phyloP scores from a whole-genome alignment of 2,329 filamentous ascomycete species.

The Penicillium vulpinum region DNA sequence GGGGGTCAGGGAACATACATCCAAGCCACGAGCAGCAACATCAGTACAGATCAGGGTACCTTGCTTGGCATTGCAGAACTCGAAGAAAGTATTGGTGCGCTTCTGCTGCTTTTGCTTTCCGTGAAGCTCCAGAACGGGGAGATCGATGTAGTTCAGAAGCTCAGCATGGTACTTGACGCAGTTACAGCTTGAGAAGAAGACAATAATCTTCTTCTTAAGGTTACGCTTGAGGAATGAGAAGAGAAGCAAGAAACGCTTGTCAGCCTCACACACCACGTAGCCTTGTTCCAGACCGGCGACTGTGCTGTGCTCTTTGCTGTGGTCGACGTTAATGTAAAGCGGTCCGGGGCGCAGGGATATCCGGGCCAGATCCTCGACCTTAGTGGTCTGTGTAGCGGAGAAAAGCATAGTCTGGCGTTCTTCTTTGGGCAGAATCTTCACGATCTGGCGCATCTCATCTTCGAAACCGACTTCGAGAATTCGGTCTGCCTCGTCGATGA shows the following conservation, averaged over 20 bases:
- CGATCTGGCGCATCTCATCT: slow-evolving; percentile 95
- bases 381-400: slow-evolving; percentile 96
- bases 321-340: slow-evolving; percentile 95
- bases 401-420: slow-evolving; percentile 97
- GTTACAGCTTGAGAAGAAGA: slow-evolving; percentile 90
- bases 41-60: slow-evolving; percentile 95
- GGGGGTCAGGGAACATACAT: slow-evolving; percentile 43
- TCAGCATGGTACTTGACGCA: slow-evolving; percentile 96
- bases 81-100: slow-evolving; percentile 98
- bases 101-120: slow-evolving; percentile 99
- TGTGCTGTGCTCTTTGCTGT: slow-evolving; percentile 84
- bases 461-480: slow-evolving; percentile 98
- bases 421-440: slow-evolving; percentile 87
- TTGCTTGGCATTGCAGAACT: slow-evolving; percentile 82
- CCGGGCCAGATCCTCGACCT: slow-evolving; percentile 93
- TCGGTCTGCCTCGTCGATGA: slow-evolving; percentile 96
- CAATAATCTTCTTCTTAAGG: slow-evolving; percentile 94
- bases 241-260: slow-evolving; percentile 88
- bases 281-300: slow-evolving; percentile 94
- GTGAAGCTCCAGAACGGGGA: slow-evolving; percentile 81
- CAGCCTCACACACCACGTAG: slow-evolving; percentile 89
- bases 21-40: slow-evolving; percentile 89
- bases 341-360: slow-evolving; percentile 90
- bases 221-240: slow-evolving; percentile 94
- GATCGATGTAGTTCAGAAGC: slow-evolving; percentile 94